phyloP scores from a whole-genome alignment of 1,139 yeast species.

The Tardiomyces depauwii region DNA sequence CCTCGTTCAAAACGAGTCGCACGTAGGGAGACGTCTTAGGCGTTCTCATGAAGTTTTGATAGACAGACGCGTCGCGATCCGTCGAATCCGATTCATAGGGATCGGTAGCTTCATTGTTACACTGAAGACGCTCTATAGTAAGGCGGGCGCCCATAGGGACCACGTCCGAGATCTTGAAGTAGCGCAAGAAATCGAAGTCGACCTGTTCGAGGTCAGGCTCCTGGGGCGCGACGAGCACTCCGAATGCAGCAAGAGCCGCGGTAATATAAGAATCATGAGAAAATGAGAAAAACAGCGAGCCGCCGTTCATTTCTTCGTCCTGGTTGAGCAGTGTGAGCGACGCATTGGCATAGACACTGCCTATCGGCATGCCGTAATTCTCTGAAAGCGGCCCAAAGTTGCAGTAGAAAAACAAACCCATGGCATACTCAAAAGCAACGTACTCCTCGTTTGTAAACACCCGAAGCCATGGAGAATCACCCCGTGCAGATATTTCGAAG shows the following conservation, averaged over 20 bases:
- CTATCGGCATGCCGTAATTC: conserved; percentile 30
- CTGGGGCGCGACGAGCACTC: conserved; percentile 32
- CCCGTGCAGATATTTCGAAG: conserved; percentile 41
- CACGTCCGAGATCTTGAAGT: conserved; percentile 35
- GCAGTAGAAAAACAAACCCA: conserved; percentile 39
- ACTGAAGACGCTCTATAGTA: conserved; percentile 37
- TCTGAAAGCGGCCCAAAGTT: conserved; percentile 41
- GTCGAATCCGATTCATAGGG: not conserved
- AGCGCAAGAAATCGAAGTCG: conserved; percentile 29
- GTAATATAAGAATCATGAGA: conserved; percentile 48
- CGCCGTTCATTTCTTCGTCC: conserved; percentile 26
- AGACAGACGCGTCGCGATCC: not conserved
- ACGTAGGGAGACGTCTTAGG: conserved; percentile 24
- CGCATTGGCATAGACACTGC: conserved; percentile 41
- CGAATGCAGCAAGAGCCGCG: conserved; percentile 38
- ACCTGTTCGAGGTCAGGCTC: conserved; percentile 21
- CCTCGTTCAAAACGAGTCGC: conserved; percentile 42
- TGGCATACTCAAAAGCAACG: conserved; percentile 33
- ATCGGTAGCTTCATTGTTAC: conserved; percentile 11
- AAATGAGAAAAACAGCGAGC: conserved; percentile 33
- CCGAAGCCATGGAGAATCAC: conserved; percentile 41
- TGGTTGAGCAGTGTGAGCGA: conserved; percentile 29
- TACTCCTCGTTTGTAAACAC: conserved; percentile 44
- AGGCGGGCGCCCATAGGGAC: conserved; percentile 51
- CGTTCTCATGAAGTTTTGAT: conserved; percentile 11